Evolutionary conservation across 768 basidiomycete species (phyloP).

Genomic region (Gymnopilus junonius): DNA sequence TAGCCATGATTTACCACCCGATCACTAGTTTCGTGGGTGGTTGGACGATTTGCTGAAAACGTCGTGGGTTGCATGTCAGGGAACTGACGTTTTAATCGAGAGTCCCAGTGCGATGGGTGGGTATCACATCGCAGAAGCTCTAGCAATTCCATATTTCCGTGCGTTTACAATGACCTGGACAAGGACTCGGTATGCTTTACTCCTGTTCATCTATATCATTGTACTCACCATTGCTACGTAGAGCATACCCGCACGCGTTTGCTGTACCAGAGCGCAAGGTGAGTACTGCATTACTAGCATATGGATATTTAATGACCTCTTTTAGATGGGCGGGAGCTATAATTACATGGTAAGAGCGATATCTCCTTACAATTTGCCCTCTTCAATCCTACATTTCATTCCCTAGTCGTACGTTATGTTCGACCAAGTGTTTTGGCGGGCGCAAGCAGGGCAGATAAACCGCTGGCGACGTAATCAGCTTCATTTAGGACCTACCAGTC

Average conservation of each 20-base stretch:
- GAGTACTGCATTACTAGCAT: not conserved
- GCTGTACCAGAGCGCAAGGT: constrained; percentile 97
- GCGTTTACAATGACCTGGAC: constrained; percentile 99
- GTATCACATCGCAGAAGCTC: constrained; percentile 94
- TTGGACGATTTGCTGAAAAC: constrained; percentile 94
- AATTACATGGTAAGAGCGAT: constrained; percentile 85
- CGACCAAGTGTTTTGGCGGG: constrained; percentile 97
- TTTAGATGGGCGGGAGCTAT: constrained; percentile 92
- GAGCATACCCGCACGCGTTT: constrained; percentile 97
- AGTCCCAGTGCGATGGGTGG: constrained; percentile 98
- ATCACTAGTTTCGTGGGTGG: constrained; percentile 90
- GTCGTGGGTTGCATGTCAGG: constrained; percentile 96
- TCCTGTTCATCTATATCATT: not conserved
- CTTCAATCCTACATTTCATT: not conserved
- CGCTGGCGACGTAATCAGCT: constrained; percentile 86
- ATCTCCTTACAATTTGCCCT: not conserved
- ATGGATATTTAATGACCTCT: constrained; percentile 11
- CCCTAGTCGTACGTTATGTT: constrained; percentile 93
- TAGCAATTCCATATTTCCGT: constrained; percentile 91
- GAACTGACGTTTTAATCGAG: constrained; percentile 91
- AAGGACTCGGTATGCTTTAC: constrained; percentile 69
- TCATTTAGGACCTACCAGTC: constrained; percentile 76
- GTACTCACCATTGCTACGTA: constrained; percentile 25
- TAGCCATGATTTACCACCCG: not conserved
- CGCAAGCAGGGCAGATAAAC: constrained; percentile 92